Percentiles rank a stretch among this genome's conserved stretches.
Conservation (phyloP, 1,139 yeast genomes). For the Lodderomyces parapsilosis region DNA sequence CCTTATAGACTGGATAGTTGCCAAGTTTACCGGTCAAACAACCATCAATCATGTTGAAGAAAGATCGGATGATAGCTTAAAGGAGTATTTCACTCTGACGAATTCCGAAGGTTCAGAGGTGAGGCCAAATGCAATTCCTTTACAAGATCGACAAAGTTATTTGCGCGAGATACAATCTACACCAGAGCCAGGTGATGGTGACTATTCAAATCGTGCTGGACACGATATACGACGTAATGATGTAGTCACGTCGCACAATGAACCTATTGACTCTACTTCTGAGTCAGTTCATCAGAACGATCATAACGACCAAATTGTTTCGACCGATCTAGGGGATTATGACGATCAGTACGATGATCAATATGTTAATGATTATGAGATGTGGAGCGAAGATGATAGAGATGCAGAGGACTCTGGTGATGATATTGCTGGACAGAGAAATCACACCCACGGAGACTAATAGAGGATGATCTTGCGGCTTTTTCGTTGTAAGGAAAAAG, state of each 20-base stretch:
- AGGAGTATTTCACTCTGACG: constrained; percentile 7
- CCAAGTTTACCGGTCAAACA: neutral
- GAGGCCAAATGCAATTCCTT: neutral
- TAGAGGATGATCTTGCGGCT: neutral
- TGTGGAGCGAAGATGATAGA: neutral
- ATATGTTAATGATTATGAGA: constrained; percentile 27
- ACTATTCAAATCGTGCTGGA: neutral
- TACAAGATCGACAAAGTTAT: neutral
- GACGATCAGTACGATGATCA: constrained; percentile 30
- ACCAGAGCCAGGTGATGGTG: neutral
- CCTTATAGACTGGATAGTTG: constrained; percentile 7
- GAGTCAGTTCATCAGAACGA: neutral
- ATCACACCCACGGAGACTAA: neutral
- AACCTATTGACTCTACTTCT: neutral
- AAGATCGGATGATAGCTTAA: constrained; percentile 9
- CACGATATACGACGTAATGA: neutral
- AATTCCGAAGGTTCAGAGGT: neutral
- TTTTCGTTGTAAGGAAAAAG: too few species aligned
- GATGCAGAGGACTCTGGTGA: neutral
- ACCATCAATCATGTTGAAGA: constrained; percentile 6
- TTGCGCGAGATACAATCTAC: neutral
- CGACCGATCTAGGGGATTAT: constrained; percentile 12
- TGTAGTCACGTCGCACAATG: neutral
- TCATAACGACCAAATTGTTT: neutral
- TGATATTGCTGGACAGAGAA: neutral